Base-by-base conservation (phyloP, 2,329 filamentous ascomycete species). In the Clonostachys sp. region DNA sequence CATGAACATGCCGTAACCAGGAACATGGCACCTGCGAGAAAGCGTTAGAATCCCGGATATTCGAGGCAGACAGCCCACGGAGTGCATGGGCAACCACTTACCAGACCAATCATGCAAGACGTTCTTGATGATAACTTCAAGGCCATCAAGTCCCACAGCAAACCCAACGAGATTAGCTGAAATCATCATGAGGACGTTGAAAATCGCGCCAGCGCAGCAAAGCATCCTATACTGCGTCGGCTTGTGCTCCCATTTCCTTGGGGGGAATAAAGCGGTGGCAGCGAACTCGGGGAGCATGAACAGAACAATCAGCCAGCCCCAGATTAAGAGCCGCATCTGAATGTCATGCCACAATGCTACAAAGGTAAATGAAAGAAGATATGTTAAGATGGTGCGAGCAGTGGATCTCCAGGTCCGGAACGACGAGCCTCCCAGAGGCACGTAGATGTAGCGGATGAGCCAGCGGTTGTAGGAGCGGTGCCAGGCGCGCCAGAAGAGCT, bases 321-420 rank as follows among this genome's bases (percentile, higher is more conserved):
- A 99, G 65, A 95, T 86, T 34, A 99, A 77, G 38, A 99, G 75
- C 10, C 87, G 82, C 33, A 97, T 79, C 68, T 95, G 86, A 60
- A 99, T 95, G 59, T 99, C 94, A 68, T 99, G 94, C 94, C 94
- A 99, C 30, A 99, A 74, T 0, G 94, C 95, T 20, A 99, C 94
- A 59, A 99, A 99, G 0, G 91, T 96, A 63, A 99, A 99, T 34
- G 96, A 89, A 5, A 86, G 70, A 3, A 95, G 73, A 63, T 90
- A 94, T 48, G 92, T 96, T 45, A 82, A 58, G 3, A 92, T 74
- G 0, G 83, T 84, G 14, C 80, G 73, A 41, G 77, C 81, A 17
- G 71, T 66, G 36, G 71, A 66, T 33, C 66, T 53, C 58, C 71
- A 66, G 47, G 56, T 71, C 34, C 66, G 64, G 61, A 78, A 77